phyloP scores from a whole-genome alignment of 306 rosid species.

The Ormosia semicastrata region DNA sequence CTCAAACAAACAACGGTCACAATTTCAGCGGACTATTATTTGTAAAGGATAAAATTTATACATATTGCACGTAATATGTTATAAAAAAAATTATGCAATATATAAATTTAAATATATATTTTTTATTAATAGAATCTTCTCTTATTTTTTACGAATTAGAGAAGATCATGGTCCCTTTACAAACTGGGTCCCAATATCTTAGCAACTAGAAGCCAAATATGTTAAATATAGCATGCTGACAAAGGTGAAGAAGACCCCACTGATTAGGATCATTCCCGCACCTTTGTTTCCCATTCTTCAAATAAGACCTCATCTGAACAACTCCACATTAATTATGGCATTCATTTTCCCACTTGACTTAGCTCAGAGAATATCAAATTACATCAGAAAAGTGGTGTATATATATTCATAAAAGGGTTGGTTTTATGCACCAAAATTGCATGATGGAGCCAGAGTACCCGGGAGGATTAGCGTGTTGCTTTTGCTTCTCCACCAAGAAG shows the following conservation, averaged over 20 bases:
- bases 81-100: too few species aligned
- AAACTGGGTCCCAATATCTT: conserved; percentile 18
- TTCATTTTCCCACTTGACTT: not conserved
- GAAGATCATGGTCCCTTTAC: too few species aligned
- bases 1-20: not conserved
- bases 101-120: too few species aligned
- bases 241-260: not conserved
- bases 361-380: not conserved
- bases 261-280: not conserved
- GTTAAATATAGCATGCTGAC: not conserved
- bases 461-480: conserved; percentile 42
- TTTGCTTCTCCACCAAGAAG: conserved; percentile 49
- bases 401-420: not conserved
- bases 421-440: not conserved
- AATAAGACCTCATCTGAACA: not conserved
- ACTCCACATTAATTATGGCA: not conserved
- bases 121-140: too few species aligned
- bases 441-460: conserved; percentile 41
- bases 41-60: too few species aligned
- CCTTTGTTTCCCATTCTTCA: not conserved
- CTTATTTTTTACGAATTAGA: too few species aligned
- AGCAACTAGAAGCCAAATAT: not conserved
- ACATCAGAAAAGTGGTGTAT: not conserved
- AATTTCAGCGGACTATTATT: not conserved
- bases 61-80: too few species aligned